A percentile compares a stretch with the other conserved stretches of the same genome.
phyloP scores from a whole-genome alignment of 164 flowering plant genomes.

The Tetrastigma voinierianum region DNA sequence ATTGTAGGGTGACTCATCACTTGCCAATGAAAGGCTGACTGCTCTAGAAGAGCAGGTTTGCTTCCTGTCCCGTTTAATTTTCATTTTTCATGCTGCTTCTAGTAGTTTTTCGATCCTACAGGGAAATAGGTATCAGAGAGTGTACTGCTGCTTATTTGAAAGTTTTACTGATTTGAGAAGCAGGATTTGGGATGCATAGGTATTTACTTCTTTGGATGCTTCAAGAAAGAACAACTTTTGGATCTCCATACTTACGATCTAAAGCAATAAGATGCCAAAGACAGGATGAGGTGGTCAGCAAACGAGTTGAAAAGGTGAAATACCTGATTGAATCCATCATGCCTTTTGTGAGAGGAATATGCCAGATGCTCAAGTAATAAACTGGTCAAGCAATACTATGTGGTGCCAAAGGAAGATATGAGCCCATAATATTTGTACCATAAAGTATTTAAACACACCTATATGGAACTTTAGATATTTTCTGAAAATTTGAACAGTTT shows the following conservation, averaged over 20 bases:
- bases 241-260: constrained; percentile 51
- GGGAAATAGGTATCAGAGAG: not conserved
- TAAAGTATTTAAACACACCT: no score
- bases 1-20: constrained; percentile 38
- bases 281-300: constrained; percentile 29
- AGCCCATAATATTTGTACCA: no score
- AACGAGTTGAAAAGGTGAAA: constrained; percentile 57
- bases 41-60: constrained; percentile 64
- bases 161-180: constrained; percentile 25
- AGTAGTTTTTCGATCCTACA: not conserved
- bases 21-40: constrained; percentile 37
- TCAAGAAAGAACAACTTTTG: constrained; percentile 71
- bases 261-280: constrained; percentile 54
- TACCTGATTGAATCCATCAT: not conserved
- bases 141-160: constrained; percentile 6
- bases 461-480: no score
- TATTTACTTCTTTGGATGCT: constrained; percentile 60
- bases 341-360: not conserved
- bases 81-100: not conserved
- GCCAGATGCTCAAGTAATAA: no score
- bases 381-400: no score
- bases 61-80: not conserved
- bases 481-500: no score
- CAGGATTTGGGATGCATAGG: constrained; percentile 46
- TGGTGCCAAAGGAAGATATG: no score